phyloP scores from a whole-genome alignment of 2,329 filamentous ascomycete genomes.

The Talaromyces sp. region DNA sequence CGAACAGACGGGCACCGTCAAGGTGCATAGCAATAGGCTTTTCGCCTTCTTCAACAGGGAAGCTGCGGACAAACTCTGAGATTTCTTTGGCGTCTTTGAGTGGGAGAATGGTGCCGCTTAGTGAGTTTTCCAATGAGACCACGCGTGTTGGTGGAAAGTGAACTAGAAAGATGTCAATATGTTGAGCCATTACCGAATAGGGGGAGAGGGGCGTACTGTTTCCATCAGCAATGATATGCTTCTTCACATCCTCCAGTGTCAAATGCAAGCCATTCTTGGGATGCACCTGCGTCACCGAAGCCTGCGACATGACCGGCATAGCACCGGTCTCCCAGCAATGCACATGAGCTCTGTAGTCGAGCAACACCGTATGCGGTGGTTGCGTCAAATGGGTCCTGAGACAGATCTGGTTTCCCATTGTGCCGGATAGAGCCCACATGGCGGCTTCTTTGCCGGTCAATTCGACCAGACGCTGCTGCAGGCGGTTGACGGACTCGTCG shows the following conservation, averaged over 20 bases:
- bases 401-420: constrained; percentile 41
- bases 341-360: constrained; percentile 35
- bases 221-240: constrained; percentile 26
- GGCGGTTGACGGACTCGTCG: constrained; percentile 26
- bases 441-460: constrained; percentile 34
- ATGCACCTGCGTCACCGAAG: constrained; percentile 29
- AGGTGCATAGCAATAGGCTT: constrained; percentile 30
- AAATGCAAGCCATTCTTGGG: constrained; percentile 34
- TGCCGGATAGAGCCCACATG: constrained; percentile 35
- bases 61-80: constrained; percentile 27
- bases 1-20: constrained; percentile 32
- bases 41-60: constrained; percentile 24
- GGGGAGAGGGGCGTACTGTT: constrained; percentile 22
- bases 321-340: constrained; percentile 32
- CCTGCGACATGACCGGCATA: constrained; percentile 31
- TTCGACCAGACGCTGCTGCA: constrained; percentile 30
- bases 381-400: constrained; percentile 32
- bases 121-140: constrained; percentile 30
- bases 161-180: constrained; percentile 17
- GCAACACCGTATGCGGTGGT: constrained; percentile 34
- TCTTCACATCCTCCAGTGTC: constrained; percentile 34
- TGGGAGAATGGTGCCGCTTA: constrained; percentile 28
- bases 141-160: constrained; percentile 31
- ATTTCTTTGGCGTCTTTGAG: constrained; percentile 30
- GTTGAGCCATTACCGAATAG: too few species aligned